These are phyloP conservation scores for Coemansia sp. DNA, from an alignment of 192 early-diverging fungal species.

Conservation along the genomic window DNA sequence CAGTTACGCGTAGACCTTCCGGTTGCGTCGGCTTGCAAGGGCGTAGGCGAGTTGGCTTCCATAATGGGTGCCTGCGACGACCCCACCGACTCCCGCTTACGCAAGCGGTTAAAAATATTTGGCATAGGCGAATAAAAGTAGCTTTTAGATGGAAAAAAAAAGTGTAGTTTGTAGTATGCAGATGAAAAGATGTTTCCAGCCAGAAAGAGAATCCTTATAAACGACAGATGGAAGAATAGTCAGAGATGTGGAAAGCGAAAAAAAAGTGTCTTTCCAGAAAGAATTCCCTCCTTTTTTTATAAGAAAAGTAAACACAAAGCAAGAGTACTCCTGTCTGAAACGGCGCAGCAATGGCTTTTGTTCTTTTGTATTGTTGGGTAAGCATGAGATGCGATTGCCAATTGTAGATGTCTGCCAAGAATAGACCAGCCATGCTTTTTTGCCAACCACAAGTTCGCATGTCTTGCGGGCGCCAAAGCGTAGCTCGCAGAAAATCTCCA, in stretches of 20 bases:
- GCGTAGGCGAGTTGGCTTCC: neutral
- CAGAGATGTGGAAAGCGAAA: conserved; percentile 3
- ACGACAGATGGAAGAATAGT: neutral
- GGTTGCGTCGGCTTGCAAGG: conserved; percentile 1
- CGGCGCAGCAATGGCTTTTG: conserved; percentile 1
- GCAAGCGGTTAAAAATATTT: conserved; percentile 38
- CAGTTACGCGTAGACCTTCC: conserved; percentile 29
- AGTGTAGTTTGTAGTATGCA: neutral
- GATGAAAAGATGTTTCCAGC: too few relatives aligned
- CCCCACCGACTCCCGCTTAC: conserved; percentile 7
- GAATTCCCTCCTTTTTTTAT: conserved; percentile 1
- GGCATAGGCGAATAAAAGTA: conserved; percentile 19
- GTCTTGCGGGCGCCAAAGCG: too few relatives aligned
- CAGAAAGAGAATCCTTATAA: too few relatives aligned
- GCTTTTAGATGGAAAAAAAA: neutral
- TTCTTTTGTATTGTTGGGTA: conserved; percentile 2
- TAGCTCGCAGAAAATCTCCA: too few relatives aligned
- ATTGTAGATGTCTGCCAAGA: conserved; percentile 3
- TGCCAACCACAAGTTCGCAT: too few relatives aligned
- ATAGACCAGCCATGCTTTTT: conserved; percentile 3
- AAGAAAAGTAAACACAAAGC: too few relatives aligned
- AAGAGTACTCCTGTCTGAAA: neutral
- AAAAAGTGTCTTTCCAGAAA: neutral
- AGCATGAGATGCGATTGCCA: neutral
- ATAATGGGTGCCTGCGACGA: conserved; percentile 9